A percentile compares a stretch with the other conserved stretches of the same genome.
Conservation (phyloP, 805 yeast genomes). For the Ogataea trehaloabstinens region DNA sequence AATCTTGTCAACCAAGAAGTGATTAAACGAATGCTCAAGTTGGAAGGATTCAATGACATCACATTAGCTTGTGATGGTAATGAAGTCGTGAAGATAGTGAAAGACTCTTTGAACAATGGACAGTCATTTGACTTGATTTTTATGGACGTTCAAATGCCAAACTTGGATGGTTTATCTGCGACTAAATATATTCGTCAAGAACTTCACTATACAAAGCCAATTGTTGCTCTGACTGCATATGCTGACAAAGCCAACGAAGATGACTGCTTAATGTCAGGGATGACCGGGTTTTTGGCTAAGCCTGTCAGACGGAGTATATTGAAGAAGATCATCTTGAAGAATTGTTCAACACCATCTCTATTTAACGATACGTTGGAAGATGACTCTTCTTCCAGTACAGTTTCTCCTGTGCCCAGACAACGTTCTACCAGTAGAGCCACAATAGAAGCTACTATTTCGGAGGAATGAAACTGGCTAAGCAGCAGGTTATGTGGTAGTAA, state of each 20-base stretch:
- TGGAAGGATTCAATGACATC: conserved; percentile 75
- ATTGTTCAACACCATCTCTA: conserved; percentile 29
- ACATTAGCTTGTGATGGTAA: conserved; percentile 86
- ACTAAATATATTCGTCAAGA: conserved; percentile 70
- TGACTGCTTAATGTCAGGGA: conserved; percentile 85
- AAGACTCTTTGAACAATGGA: conserved; percentile 40
- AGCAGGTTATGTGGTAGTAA: background rate
- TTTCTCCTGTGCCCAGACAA: conserved; percentile 1
- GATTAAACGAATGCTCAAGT: conserved; percentile 76
- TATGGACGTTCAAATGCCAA: conserved; percentile 99
- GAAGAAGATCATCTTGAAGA: conserved; percentile 51
- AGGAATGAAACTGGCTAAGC: conserved; percentile 6
- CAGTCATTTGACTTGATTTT: conserved; percentile 68
- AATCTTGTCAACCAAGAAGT: conserved; percentile 94
- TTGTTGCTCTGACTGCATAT: conserved; percentile 92
- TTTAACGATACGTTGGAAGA: conserved; percentile 1
- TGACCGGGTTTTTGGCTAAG: conserved; percentile 87
- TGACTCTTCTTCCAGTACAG: background rate
- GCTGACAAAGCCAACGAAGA: conserved; percentile 89
- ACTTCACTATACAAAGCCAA: conserved; percentile 63
- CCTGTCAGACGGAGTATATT: conserved; percentile 77
- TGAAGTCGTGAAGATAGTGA: conserved; percentile 75
- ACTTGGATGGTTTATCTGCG: conserved; percentile 83
- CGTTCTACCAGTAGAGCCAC: conserved; percentile 4
- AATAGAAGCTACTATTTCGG: conserved; percentile 13